These are phyloP conservation scores for Crithidia fasciculata DNA, from an alignment of 208 protist species.

Conservation along the genomic window DNA sequence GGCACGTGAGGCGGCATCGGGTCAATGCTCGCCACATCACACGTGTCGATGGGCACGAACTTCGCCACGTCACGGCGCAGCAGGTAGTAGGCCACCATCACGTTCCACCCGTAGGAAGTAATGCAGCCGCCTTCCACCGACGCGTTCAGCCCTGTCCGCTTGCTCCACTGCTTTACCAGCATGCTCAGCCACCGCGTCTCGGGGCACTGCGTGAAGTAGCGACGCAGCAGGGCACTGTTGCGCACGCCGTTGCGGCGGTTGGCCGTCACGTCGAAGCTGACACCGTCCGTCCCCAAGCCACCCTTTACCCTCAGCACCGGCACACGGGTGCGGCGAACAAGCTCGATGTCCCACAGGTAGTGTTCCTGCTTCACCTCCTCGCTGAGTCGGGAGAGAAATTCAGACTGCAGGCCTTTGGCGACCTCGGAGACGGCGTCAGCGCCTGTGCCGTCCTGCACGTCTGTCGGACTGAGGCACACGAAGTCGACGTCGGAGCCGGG, in stretches of 20 bases:
- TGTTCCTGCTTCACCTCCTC: conserved; percentile 31
- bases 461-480: conserved; percentile 54
- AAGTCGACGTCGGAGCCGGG: conserved; percentile 81
- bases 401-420: conserved; percentile 64
- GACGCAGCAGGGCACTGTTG: conserved; percentile 80
- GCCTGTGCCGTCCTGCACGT: conserved; percentile 51
- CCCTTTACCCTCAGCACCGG: conserved; percentile 76
- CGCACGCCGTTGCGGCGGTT: conserved; percentile 85
- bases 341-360: conserved; percentile 63
- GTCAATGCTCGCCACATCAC: conserved; percentile 53
- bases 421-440: conserved; percentile 71
- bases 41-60: conserved; percentile 57
- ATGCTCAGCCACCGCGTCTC: conserved; percentile 76
- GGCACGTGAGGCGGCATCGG: conserved; percentile 36
- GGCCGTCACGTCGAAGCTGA: conserved; percentile 86
- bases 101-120: conserved; percentile 90
- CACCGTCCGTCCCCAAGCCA: conserved; percentile 5
- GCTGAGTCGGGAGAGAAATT: conserved; percentile 55
- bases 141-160: conserved; percentile 74
- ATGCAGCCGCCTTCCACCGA: conserved; percentile 70
- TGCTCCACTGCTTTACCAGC: conserved; percentile 88
- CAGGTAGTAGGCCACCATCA: conserved; percentile 89
- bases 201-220: conserved; percentile 76
- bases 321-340: conserved; percentile 86
- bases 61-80: conserved; percentile 53